phyloP scores from a whole-genome alignment of 495 filamentous ascomycete species.

The Penicillium canariense region DNA sequence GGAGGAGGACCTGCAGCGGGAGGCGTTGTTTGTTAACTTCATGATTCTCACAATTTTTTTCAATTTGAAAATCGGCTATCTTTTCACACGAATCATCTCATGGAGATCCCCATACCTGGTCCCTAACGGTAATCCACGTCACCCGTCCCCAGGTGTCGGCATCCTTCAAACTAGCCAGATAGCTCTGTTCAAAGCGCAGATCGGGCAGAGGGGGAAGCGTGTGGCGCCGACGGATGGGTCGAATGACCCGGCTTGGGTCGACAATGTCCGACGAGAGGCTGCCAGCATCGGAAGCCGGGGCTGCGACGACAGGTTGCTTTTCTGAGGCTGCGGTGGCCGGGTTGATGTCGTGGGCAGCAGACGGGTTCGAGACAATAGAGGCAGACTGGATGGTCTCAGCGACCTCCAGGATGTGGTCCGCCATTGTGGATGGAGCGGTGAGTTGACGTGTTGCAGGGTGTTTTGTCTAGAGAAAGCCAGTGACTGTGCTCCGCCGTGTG shows the following conservation, averaged over 20 bases:
- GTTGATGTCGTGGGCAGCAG: slow-evolving; percentile 72
- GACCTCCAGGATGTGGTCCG: slow-evolving; percentile 55
- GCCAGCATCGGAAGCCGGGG: slow-evolving; percentile 46
- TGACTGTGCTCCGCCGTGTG: background rate
- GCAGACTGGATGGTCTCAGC: slow-evolving; percentile 77
- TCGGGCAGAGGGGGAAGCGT: slow-evolving; percentile 85
- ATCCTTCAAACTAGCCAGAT: slow-evolving; percentile 75
- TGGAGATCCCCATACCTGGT: slow-evolving; percentile 63
- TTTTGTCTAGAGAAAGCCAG: background rate
- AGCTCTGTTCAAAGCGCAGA: slow-evolving; percentile 95
- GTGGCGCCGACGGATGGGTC: slow-evolving; percentile 48
- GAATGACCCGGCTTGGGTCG: slow-evolving; percentile 53
- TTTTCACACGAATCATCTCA: background rate
- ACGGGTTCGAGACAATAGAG: slow-evolving; percentile 67
- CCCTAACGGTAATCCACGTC: slow-evolving; percentile 77
- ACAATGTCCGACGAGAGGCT: slow-evolving; percentile 47
- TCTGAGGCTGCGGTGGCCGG: slow-evolving; percentile 68
- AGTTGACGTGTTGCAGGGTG: background rate
- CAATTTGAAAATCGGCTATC: background rate
- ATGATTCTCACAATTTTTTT: background rate
- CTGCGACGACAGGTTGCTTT: slow-evolving; percentile 47
- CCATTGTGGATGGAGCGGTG: slow-evolving; percentile 29
- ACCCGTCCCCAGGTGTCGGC: slow-evolving; percentile 76
- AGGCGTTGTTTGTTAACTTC: slow-evolving; percentile 3
- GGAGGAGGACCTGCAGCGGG: slow-evolving; percentile 66